Conservation (phyloP, 1,284 basidiomycete genomes). For the Trichosporon coremiiforme region DNA sequence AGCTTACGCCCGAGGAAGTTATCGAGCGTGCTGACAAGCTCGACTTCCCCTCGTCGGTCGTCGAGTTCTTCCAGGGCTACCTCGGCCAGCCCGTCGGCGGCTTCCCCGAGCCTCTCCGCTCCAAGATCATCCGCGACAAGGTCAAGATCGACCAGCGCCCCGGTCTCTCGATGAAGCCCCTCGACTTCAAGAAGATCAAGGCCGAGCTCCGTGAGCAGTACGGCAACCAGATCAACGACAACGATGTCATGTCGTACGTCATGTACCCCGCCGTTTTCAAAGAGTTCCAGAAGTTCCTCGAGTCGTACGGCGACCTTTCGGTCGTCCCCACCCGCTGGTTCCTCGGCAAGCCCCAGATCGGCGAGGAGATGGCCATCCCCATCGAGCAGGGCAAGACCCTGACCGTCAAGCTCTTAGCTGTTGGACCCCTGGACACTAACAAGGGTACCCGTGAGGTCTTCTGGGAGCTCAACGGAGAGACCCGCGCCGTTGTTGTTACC, state of each 20-base stretch:
- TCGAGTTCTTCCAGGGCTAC: slow-evolving; percentile 97
- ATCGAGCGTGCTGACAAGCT: slow-evolving; percentile 81
- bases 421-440: slow-evolving; percentile 87
- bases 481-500: slow-evolving; percentile 89
- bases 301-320: slow-evolving; percentile 95
- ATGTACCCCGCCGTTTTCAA: slow-evolving; percentile 80
- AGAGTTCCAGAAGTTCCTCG: slow-evolving; percentile 91
- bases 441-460: slow-evolving; percentile 91
- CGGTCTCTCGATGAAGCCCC: slow-evolving; percentile 78
- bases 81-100: slow-evolving; percentile 96
- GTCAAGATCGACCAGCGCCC: slow-evolving; percentile 91
- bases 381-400: slow-evolving; percentile 98
- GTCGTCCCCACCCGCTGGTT: slow-evolving; percentile 96
- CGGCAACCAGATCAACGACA: slow-evolving; percentile 89
- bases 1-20: slow-evolving; percentile 82
- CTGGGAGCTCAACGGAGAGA: slow-evolving; percentile 93
- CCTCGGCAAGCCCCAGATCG: slow-evolving; percentile 85
- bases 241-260: slow-evolving; percentile 91
- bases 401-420: slow-evolving; percentile 93
- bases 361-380: slow-evolving; percentile 94
- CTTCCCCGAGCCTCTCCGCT: slow-evolving; percentile 95
- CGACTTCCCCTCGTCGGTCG: slow-evolving; percentile 96
- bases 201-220: slow-evolving; percentile 89
- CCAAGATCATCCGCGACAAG: slow-evolving; percentile 90
- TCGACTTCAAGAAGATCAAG: slow-evolving; percentile 97